Base-by-base conservation (phyloP, 169 alveolate genomes). In the Plasmodium knowlesi region DNA sequence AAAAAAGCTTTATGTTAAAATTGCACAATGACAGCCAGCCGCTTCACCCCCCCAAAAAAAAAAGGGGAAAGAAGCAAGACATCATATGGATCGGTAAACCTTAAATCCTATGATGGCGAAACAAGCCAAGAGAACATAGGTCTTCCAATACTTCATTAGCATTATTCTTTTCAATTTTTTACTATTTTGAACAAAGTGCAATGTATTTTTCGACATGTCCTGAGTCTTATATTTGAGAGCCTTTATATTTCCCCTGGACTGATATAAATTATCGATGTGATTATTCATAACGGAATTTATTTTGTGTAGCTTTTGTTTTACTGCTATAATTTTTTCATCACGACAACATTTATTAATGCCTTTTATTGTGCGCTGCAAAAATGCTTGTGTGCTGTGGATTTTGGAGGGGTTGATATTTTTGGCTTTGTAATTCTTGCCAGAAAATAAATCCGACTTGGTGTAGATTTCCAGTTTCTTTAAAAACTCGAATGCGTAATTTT, bases 171-270 rank as follows among this genome's bases (percentile, higher is more conserved):
- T 89, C 82, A 89, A 89, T 79, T 73, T 71, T 73, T 89, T 89
- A 8, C 80, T 89, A 80, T 89, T 89, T 67, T 89, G 89, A 19
- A 50, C 94, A 89, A 89, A 89, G 82, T 89, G 80, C 34, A 89
- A 89, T 1, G 94, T 89, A 39, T 89, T 89, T 89, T 89, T 89
- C 2, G 94, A 89, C 94, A 89, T 89, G 22, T 89, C 37, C 43
- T 89, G 90, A 14, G 94, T 89, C 71, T 89, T 89, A 89, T 89
- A 61, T 50, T 89, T 85, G 37, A 89, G 82, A 8, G 94, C 94
- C 79, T 73, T 71, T 39, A 89, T 89, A 34, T 89, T 79, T 67
- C 94, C 89, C 61, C 94, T 57, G 32, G 94, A 79, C 25, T 89
- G 82, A 8, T 89, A 89, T 25, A 89, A 89, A 8, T 79, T 79